A percentile compares a stretch with the other conserved stretches of the same genome.
These are phyloP conservation scores for Termitomyces bulborhizus DNA, from an alignment of 768 basidiomycete genomes.

Conservation along the genomic window DNA sequence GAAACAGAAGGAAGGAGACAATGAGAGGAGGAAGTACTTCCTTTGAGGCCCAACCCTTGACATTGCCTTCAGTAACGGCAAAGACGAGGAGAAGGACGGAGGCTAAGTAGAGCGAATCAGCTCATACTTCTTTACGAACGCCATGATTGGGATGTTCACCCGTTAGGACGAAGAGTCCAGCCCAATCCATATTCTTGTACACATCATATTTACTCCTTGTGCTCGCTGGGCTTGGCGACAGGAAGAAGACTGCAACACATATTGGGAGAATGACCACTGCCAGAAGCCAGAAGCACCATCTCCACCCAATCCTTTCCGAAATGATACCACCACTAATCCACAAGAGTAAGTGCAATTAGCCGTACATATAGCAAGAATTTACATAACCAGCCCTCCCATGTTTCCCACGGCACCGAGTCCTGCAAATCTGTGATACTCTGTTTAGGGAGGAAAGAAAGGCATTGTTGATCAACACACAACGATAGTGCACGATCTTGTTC, in stretches of 20 bases:
- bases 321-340: slow-evolving; percentile 34
- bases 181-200: slow-evolving; percentile 7
- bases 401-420: slow-evolving; percentile 40
- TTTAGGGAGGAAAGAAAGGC: neutral
- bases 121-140: slow-evolving; percentile 6
- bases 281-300: slow-evolving; percentile 43
- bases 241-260: slow-evolving; percentile 21
- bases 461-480: slow-evolving; percentile 2
- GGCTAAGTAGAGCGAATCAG: slow-evolving; percentile 2
- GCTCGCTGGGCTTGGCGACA: slow-evolving; percentile 12
- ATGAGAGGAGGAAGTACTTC: slow-evolving; percentile 37
- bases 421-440: slow-evolving; percentile 28
- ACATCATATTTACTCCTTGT: slow-evolving; percentile 18
- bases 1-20: slow-evolving; percentile 31
- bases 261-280: slow-evolving; percentile 30
- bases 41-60: slow-evolving; percentile 38
- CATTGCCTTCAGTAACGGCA: slow-evolving; percentile 34
- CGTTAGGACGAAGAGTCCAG: slow-evolving; percentile 17
- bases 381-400: slow-evolving; percentile 13
- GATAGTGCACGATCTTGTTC: slow-evolving; percentile 41
- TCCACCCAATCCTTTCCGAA: slow-evolving; percentile 31
- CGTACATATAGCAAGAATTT: neutral
- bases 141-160: slow-evolving; percentile 14
- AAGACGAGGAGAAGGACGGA: slow-evolving; percentile 29
- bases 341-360: neutral